Conservation (phyloP, 768 basidiomycete genomes). For the Peribolospora kevripleyi region DNA sequence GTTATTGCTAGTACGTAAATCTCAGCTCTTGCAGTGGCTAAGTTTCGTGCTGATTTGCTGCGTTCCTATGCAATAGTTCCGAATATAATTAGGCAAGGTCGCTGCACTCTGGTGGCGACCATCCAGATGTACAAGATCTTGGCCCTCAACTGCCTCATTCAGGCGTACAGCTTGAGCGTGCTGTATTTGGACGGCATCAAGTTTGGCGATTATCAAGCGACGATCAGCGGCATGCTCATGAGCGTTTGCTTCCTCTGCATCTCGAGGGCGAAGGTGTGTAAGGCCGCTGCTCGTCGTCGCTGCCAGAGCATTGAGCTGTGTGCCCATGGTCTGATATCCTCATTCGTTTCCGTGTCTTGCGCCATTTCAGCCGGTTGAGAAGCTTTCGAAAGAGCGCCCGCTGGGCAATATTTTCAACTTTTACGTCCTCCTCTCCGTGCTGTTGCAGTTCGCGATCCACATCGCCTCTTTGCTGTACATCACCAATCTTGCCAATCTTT, state of each 20-base stretch:
- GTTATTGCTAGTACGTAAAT: constrained; percentile 64
- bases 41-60: background rate
- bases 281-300: background rate
- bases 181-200: constrained; percentile 98
- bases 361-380: constrained; percentile 59
- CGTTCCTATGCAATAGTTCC: constrained; percentile 33
- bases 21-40: background rate
- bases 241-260: constrained; percentile 97
- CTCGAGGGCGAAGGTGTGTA: constrained; percentile 70
- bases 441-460: constrained; percentile 82
- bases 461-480: constrained; percentile 79
- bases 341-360: background rate
- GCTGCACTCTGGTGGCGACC: constrained; percentile 93
- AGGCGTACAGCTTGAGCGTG: constrained; percentile 91
- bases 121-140: constrained; percentile 99
- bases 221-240: constrained; percentile 90
- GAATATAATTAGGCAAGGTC: constrained; percentile 92
- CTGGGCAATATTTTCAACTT: constrained; percentile 89
- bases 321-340: background rate
- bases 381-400: constrained; percentile 76
- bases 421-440: constrained; percentile 75
- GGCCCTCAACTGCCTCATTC: constrained; percentile 89
- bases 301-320: background rate
- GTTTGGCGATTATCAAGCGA: constrained; percentile 96
- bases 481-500: constrained; percentile 51